Evolutionary conservation across 352 stramenopile genomes (phyloP).

Genomic region (Globisporangium takayamanum): DNA sequence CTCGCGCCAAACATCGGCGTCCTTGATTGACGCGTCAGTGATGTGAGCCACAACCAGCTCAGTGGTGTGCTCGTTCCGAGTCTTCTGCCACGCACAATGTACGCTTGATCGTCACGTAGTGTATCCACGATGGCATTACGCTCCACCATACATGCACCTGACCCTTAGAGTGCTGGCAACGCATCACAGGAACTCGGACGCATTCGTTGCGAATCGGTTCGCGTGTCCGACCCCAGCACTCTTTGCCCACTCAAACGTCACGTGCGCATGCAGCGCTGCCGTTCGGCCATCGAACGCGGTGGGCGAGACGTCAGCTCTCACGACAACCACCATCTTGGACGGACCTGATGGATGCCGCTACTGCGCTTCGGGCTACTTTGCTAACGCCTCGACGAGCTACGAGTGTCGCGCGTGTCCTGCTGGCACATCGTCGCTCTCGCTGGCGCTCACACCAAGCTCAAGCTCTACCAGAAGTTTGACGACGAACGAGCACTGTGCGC

Average conservation of each 20-base stretch:
- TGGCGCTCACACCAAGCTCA: background rate
- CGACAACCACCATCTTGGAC: background rate
- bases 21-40: conserved; percentile 12
- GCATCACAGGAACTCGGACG: background rate
- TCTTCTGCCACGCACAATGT: conserved; percentile 23
- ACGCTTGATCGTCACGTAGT: conserved; percentile 2
- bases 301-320: background rate
- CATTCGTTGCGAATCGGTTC: conserved; percentile 21
- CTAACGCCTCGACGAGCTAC: conserved; percentile 36
- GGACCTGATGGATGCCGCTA: conserved; percentile 18
- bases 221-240: conserved; percentile 12
- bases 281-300: too few relatives aligned
- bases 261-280: conserved; percentile 6
- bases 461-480: background rate
- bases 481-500: conserved; percentile 17
- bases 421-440: conserved; percentile 13
- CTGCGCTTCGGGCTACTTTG: conserved; percentile 36
- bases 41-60: conserved; percentile 31
- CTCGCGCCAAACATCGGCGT: too few relatives aligned
- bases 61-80: conserved; percentile 14
- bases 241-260: conserved; percentile 10
- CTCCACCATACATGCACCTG: conserved; percentile 7
- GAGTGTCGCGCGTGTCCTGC: conserved; percentile 34
- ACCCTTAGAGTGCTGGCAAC: background rate
- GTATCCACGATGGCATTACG: background rate